Percentiles rank a stretch among this genome's conserved stretches.
phyloP scores from a whole-genome alignment of 2,329 filamentous ascomycete genomes.

The Trichophyton equinum region DNA sequence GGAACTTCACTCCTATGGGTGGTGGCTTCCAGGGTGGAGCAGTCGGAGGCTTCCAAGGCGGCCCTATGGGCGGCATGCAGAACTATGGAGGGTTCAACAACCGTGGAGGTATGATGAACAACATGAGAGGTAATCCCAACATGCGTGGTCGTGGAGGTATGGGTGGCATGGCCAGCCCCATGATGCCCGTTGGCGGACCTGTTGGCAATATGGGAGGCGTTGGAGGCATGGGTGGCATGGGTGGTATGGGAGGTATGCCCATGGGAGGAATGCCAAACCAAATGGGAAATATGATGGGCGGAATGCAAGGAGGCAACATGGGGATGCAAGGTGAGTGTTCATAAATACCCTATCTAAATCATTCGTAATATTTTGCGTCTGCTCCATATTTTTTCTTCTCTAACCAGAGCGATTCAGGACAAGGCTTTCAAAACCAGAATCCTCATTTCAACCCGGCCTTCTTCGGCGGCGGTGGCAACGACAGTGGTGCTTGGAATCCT shows the following conservation, averaged over 20 bases:
- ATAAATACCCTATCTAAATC: background rate
- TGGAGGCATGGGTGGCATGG: constrained; percentile 40
- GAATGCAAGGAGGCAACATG: constrained; percentile 34
- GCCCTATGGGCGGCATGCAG: constrained; percentile 41
- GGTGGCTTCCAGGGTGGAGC: constrained; percentile 29
- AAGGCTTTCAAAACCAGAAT: constrained; percentile 56
- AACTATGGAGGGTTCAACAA: constrained; percentile 36
- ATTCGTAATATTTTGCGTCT: background rate
- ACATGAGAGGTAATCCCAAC: constrained; percentile 15
- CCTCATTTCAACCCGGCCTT: constrained; percentile 62
- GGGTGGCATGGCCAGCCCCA: constrained; percentile 46
- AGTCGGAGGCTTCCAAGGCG: constrained; percentile 35
- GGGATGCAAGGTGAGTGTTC: constrained; percentile 37
- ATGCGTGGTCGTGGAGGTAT: constrained; percentile 42
- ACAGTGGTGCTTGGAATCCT: constrained; percentile 57
- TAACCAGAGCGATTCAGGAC: constrained; percentile 15
- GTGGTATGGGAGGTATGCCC: constrained; percentile 39
- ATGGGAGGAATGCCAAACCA: constrained; percentile 42
- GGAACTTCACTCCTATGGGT: constrained; percentile 36
- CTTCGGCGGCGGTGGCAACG: constrained; percentile 46
- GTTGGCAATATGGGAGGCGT: constrained; percentile 11
- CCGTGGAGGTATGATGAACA: constrained; percentile 43
- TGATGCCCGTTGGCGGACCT: constrained; percentile 25
- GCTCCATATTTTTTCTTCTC: background rate
- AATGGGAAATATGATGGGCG: constrained; percentile 48